Evolutionary conservation across 129 eudicot species (phyloP).

Genomic region (Helianthus annuus): HanXRQr2.0-SUNRISE NC_035448.2:10483381-10483880

Average conservation of each 20-base stretch:
- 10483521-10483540: conserved; percentile 43
- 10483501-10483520: conserved; percentile 1
- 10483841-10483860: too few species aligned
- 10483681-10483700: background rate
- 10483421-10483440: conserved; percentile 13
- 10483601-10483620: conserved; percentile 39
- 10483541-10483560: conserved; percentile 36
- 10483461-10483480: background rate
- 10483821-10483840: too few species aligned
- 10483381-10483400: background rate
- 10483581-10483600: conserved; percentile 44
- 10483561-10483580: conserved; percentile 74
- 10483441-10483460: background rate
- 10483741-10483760: background rate
- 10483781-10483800: background rate
- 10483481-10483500: conserved; percentile 1
- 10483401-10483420: background rate
- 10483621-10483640: conserved; percentile 33
- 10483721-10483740: background rate
- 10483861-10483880: too few species aligned
- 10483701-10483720: background rate
- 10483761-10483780: background rate
- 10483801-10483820: too few species aligned
- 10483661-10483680: conserved; percentile 21
- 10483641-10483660: conserved; percentile 32